Evolutionary conservation across 768 basidiomycete genomes (phyloP), one percentile per base, ranked within the genome.

Genomic region (Hygrocybe coccinea): DNA sequence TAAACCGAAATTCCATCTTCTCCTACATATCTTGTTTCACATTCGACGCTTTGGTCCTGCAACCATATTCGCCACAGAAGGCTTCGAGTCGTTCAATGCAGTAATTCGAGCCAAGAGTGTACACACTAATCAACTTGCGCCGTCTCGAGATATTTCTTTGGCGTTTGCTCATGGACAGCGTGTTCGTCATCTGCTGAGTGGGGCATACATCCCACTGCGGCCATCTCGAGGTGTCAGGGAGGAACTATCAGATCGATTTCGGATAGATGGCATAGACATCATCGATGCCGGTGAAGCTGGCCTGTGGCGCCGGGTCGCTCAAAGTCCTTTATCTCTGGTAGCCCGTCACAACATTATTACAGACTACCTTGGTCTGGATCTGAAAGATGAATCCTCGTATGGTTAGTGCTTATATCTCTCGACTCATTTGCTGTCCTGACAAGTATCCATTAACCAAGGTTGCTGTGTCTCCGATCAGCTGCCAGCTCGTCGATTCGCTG

Each of bases 1-100:
- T 52, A 77, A 78, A 56, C 69, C 73, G 1, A 79, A 78, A 55
- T 76, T 77, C 56, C 76, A 79, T 41, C 62, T 77, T 33, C 37
- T 77, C 3, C 37, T 70, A 1, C 76, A 79, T 56, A 58, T 78
- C 0, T 65, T 68, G 0, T 50, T 56, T 0, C 71, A 77, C 53
- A 72, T 79, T 41, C 51, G 64, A 0, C 59, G 68, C 0, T 78
- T 78, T 66, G 76, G 74, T 0, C 77, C 73, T 17, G 74, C 74
- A 0, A 73, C 76, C 11, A 62, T 75, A 0, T 77, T 76, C 66
- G 72, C 76, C 0, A 78, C 73, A 0, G 76, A 79, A 48, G 56
- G 54, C 0, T 79, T 76, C 56, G 73, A 79, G 59, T 74, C 73
- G 2, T 79, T 69, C 63, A 75, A 75, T 61, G 66, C 66, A 1